Evolutionary conservation across 108 stramenopile genomes (phyloP), one percentile per base, ranked within the genome.

Genomic region (Aureococcus anophagefferens): DNA sequence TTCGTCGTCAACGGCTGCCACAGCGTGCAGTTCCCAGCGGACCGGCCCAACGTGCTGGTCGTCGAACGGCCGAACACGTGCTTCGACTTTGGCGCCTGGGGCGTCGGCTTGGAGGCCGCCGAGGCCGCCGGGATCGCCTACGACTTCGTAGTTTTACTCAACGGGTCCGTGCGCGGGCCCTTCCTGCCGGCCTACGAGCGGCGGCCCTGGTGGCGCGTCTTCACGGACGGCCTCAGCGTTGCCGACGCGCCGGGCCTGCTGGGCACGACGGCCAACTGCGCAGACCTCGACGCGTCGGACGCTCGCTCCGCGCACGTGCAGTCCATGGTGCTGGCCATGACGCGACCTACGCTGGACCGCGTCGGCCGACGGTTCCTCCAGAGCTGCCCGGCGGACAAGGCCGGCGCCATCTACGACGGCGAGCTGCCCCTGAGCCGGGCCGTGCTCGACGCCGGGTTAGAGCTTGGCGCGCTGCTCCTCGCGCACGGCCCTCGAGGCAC

Each of bases 61-160:
- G 28, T 68, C 30, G 30, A 68, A 25, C 68, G 68, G 7, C 15
- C 37, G 30, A 68, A 68, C 68, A 68, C 46, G 32, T 68, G 68
- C 68, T 68, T 68, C 45, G 68, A 68, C 35, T 68, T 68, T 35
- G 68, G 68, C 3, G 45, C 68, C 30, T 68, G 68, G 68, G 3
- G 35, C 30, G 51, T 17, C 14, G 68, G 34, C 30, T 7, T 68
- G 30, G 15, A 40, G 30, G 21, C 21, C 21, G 51, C 51, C 21
- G 3, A 28, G 51, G 21, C 4, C 0, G 21, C 21, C 51, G 51
- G 51, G 7, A 1, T 16, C 51, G 25, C 17, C 21, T 59, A 25
- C 25, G 51, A 3, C 51, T 25, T 9, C 51, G 51, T 28, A 1
- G 3, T 59, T 11, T 25, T 59, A 3, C 14, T 59, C 51, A 59